Conservation (phyloP, 371 early-diverging fungal genomes). For the Polyrhizophydium stewartii region DNA sequence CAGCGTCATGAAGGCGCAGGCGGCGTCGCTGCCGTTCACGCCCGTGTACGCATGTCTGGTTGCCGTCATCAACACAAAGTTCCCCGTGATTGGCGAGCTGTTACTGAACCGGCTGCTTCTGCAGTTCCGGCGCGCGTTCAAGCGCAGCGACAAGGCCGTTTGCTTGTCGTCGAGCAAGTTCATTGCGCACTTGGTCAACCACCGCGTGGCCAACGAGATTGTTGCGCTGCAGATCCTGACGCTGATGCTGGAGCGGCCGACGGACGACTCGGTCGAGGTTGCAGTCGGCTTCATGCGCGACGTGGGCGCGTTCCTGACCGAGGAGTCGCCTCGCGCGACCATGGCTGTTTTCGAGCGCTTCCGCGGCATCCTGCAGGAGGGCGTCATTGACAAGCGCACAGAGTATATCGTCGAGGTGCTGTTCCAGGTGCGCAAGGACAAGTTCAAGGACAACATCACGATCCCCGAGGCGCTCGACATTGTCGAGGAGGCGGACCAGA, state of each 20-base stretch:
- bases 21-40: slow-evolving; percentile 84
- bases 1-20: slow-evolving; percentile 90
- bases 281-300: slow-evolving; percentile 96
- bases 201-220: slow-evolving; percentile 85
- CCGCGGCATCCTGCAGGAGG: slow-evolving; percentile 89
- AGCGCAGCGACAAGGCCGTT: slow-evolving; percentile 84
- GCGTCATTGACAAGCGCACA: slow-evolving; percentile 87
- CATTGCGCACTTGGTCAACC: slow-evolving; percentile 92
- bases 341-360: slow-evolving; percentile 93
- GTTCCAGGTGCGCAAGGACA: slow-evolving; percentile 92
- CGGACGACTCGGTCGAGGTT: slow-evolving; percentile 95
- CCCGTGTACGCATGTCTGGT: slow-evolving; percentile 88
- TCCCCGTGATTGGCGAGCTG: slow-evolving; percentile 88
- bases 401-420: slow-evolving; percentile 98
- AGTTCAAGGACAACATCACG: slow-evolving; percentile 67
- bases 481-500: slow-evolving; percentile 94
- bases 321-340: slow-evolving; percentile 71
- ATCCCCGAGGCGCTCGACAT: slow-evolving; percentile 76
- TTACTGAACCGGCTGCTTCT: slow-evolving; percentile 78
- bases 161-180: slow-evolving; percentile 84
- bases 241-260: slow-evolving; percentile 84
- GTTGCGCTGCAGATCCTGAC: slow-evolving; percentile 83
- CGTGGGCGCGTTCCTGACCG: slow-evolving; percentile 79
- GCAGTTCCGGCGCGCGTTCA: slow-evolving; percentile 89
- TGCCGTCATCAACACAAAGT: slow-evolving; percentile 89